Evolutionary conservation across 192 early-diverging fungal genomes (phyloP), one percentile per base, ranked within the genome.

Genomic region (Phycomyces nitens): DNA sequence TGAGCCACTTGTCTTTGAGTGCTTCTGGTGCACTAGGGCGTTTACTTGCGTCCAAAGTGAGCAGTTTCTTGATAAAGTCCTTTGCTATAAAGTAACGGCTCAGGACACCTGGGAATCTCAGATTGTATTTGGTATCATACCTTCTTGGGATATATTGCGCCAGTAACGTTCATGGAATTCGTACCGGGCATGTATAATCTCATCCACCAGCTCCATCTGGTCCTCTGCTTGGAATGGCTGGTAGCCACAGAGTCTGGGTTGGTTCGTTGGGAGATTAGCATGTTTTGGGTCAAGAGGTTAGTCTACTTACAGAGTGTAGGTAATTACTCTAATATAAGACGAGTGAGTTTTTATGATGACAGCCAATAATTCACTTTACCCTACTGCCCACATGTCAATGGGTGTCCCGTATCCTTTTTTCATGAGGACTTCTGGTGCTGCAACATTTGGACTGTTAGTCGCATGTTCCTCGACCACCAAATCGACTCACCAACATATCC

Each of bases 341-440:
- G 12, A 53, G 62, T 54, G 11, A 27, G 10, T 12, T 29, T 34
- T 34, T 7, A 34, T 34, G 7, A 7, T 34, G 7, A 34, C 29
- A 34, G 29, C 7, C 29, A 34, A n/a, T n/a, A n/a, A 5, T 7
- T 34, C 7, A 5, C 42, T 52, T 65, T 70, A 82, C 80, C 80
- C 95, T 60, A 96, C 86, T 6, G 90, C 90, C 94, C 94, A 99
- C 68, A 99, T 80, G 72, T 99, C 95, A 2, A 98, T 93, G n/a
- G 90, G 72, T 71, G 93, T 91, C 26, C 92, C 90, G 72, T 98
- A 91, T 5, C 89, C 88, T 57, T 83, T 80, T 58, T 89, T 83
- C 56, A 85, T 70, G 15, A 95, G 71, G 18, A 99, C 86, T 78
- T 99, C 95, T 18, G 88, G 89, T 15, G 90, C 90, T 73, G 21